Evolutionary conservation across 805 yeast genomes (phyloP), one percentile per base, ranked within the genome.

Genomic region (Lachancea lanzarotensis): DNA sequence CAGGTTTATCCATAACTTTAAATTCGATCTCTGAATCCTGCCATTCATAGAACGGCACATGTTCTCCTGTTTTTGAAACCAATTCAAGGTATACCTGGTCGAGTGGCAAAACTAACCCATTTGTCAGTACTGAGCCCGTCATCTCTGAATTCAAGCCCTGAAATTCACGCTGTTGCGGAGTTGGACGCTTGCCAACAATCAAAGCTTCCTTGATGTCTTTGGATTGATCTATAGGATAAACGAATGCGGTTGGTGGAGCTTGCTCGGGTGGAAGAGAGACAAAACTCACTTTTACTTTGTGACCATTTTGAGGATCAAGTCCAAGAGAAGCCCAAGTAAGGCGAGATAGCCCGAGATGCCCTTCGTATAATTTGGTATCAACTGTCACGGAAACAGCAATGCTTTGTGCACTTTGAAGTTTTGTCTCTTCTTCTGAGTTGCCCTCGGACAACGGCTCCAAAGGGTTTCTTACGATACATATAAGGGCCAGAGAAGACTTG

Each of bases 301-400:
- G 68, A 26, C 69, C 53, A 34, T 63, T 64, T 26, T 51, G 47
- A 1, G 74, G 67, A 10, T 60, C 51, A 5, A 72, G 45, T 76
- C 82, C 79, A 6, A 76, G 44, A 2, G 54, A 42, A 16, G 51
- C 48, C 48, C 74, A 76, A 42, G 72, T 56, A 22, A 66, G 68
- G 47, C 75, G 74, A 0, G 89, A 75, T 34, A 81, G 53, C 2
- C 77, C 71, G 1, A 70, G 56, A 18, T 55, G 49, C 4, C 52
- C 45, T 10, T 49, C 39, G 0, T 54, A 55, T 3, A 55, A 18
- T 2, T 45, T 27, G 1, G 38, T 34, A 16, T 51, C 32, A 0
- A 48, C 52, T 40, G 48, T 11, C 27, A 49, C 45, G 39, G 48
- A 40, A 35, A 56, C 45, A 45, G 44, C 45, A 29, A 59, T 31